Base-by-base conservation (phyloP, 768 basidiomycete species). In the Sporobolomyces pararoseus region DNA sequence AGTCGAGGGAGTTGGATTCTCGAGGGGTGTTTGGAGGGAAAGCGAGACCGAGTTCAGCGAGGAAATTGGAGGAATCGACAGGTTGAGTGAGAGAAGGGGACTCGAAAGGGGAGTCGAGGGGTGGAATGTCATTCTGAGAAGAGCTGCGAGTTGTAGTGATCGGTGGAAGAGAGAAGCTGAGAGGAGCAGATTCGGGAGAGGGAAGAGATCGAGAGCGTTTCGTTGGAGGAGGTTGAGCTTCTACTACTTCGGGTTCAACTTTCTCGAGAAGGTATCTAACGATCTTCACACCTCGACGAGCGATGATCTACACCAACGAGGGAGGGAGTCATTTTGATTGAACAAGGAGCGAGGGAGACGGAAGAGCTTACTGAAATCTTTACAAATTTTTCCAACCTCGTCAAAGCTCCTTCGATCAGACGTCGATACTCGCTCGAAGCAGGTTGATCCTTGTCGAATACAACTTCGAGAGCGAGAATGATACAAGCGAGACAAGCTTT, bases 251-350 rank as follows among this genome's bases (percentile, higher is more conserved):
- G 25, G 42, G 53, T 4, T 29, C 27, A 16, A 29, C 29, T 27
- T 59, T 44, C 10, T 59, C 58, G 27, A 59, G 27, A 6, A 59
- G 31, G 58, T 46, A 59, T 4, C 58, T 35, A 31, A 59, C 42
- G 42, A 59, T 46, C 27, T 59, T 59, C 42, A 59, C 58, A n/a
- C 58, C 29, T 3, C 58, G 39, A 42, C 58, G 39, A 29, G 58
- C 58, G 42, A 59, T 59, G 29, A 46, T 46, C 58, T 59, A 55
- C 23, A 35, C 7, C 32, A 34, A 17, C 12, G 14, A 23, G 53
- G 14, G 25, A 58, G 35, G 9, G 10, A 58, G n/a, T n/a, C 19
- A n/a, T n/a, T 42, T 35, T 14, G 14, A 21, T 27, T 7, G 16
- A 23, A 14, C 23, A 25, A 58, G 35, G n/a, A 12, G 23, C 21